Base-by-base conservation (phyloP, 768 basidiomycete species). In the Serendipita sp. region DNA sequence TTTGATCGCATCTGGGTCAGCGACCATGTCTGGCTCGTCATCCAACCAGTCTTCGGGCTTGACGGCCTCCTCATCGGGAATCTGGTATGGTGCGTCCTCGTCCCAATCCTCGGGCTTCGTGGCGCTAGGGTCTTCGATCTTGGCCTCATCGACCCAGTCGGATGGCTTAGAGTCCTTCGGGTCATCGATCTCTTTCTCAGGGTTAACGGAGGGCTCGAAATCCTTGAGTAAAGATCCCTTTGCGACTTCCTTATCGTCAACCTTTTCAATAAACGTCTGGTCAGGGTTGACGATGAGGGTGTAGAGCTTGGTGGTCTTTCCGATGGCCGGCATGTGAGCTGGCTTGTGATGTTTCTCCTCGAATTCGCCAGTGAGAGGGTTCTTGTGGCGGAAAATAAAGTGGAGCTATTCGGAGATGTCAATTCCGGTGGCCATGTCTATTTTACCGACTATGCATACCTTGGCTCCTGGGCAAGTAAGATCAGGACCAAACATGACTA, bases 321-420 rank as follows among this genome's bases (percentile, higher is more conserved):
- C 87, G 70, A 95, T 91, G 67, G 84, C 78, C 53, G 95, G 95
- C 65, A 80, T 80, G 66, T 92, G 94, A 66, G 93, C 79, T 65
- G 80, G 72, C 63, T 78, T 82, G 66, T 98, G 85, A 76, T 99
- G 96, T 76, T 99, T 98, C 83, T 99, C 96, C 76, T 98, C 96
- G 68, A 81, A 83, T 71, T 92, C 91, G 69, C 91, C 91, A 50
- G 88, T 91, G 70, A 87, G 81, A 40, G 96, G 95, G 79, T 84
- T 94, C 78, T 87, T 85, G 81, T 97, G 88, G 70, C 93, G 90
- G 91, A 99, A 95, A 77, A 99, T 99, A 76, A 99, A 97, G 81
- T 99, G 96, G 62, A 97, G 79, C 89, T 94, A 71, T 6, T 40
- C 40, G 40, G 40, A 40, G 40, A 40, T 40, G 40, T 40, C 40